Percentiles rank a stretch among this genome's conserved stretches.
phyloP scores from a whole-genome alignment of 306 rosid genomes.

The Argentina anserina region DNA sequence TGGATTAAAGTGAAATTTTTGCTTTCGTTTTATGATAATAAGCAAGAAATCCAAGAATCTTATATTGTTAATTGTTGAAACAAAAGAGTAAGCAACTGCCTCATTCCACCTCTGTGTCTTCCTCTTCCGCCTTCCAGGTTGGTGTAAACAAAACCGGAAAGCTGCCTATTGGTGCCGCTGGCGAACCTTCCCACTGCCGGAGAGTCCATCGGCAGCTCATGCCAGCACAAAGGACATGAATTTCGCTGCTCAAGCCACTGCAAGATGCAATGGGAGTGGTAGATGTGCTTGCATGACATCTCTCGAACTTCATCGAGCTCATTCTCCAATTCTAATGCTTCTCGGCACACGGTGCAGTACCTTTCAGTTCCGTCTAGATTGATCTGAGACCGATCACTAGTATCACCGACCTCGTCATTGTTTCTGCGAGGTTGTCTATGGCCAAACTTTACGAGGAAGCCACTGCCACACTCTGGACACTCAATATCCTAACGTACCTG shows the following conservation, averaged over 20 bases:
- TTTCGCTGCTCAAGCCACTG: constrained; percentile 71
- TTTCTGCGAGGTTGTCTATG: constrained; percentile 47
- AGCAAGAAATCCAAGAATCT: too few species aligned
- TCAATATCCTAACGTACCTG: constrained; percentile 46
- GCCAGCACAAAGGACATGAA: constrained; percentile 83
- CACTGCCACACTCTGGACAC: constrained; percentile 62
- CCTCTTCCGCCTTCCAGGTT: constrained; percentile 71
- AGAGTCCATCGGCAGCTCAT: constrained; percentile 47
- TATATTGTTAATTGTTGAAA: constrained; percentile 45
- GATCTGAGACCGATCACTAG: too few species aligned
- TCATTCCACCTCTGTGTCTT: constrained; percentile 46
- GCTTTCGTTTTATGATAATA: too few species aligned
- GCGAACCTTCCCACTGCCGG: not conserved
- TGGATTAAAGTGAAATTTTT: too few species aligned
- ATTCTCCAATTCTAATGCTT: constrained; percentile 46
- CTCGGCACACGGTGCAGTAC: constrained; percentile 70
- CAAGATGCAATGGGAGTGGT: constrained; percentile 64
- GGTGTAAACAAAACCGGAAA: constrained; percentile 69
- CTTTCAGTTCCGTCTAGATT: constrained; percentile 53
- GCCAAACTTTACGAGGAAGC: constrained; percentile 56
- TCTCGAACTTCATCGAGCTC: constrained; percentile 61
- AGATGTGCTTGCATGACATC: constrained; percentile 83
- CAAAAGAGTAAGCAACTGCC: constrained; percentile 46
- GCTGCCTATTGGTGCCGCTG: constrained; percentile 32
- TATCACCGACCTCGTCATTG: constrained; percentile 25